Evolutionary conservation across 345 rosid genomes (phyloP).

Genomic region (Linum tenue): DNA sequence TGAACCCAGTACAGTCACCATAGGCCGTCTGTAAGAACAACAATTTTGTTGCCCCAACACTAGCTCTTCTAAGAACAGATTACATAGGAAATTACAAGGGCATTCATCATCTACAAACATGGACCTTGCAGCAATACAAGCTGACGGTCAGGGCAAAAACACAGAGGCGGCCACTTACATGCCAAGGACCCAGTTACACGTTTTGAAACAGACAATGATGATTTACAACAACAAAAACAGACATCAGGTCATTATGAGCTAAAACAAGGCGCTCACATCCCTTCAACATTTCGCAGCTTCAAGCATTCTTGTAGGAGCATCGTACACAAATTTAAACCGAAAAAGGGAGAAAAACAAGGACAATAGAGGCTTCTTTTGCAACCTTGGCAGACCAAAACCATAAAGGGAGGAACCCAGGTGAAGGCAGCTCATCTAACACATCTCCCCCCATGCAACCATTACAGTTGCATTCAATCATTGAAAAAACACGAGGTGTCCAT

Average conservation of each 20-base stretch:
- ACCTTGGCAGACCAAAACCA: constrained; percentile 32
- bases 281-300: constrained; percentile 15
- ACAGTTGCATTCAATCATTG: constrained; percentile 33
- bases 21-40: too few species aligned
- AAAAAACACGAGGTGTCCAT: constrained; percentile 30
- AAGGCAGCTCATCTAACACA: constrained; percentile 34
- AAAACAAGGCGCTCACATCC: constrained; percentile 15
- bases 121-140: neutral
- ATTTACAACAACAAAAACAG: neutral
- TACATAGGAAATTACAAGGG: neutral
- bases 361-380: constrained; percentile 22
- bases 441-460: constrained; percentile 29
- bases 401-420: constrained; percentile 25
- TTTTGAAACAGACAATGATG: neutral
- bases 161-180: neutral
- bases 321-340: constrained; percentile 13
- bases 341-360: constrained; percentile 15
- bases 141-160: neutral
- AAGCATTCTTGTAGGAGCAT: constrained; percentile 17
- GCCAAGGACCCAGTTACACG: neutral
- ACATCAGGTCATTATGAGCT: neutral
- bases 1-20: too few species aligned
- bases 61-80: neutral
- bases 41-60: neutral
- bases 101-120: neutral